Base-by-base conservation (phyloP, 2,329 filamentous ascomycete species). In the Claviceps sp. region DNA sequence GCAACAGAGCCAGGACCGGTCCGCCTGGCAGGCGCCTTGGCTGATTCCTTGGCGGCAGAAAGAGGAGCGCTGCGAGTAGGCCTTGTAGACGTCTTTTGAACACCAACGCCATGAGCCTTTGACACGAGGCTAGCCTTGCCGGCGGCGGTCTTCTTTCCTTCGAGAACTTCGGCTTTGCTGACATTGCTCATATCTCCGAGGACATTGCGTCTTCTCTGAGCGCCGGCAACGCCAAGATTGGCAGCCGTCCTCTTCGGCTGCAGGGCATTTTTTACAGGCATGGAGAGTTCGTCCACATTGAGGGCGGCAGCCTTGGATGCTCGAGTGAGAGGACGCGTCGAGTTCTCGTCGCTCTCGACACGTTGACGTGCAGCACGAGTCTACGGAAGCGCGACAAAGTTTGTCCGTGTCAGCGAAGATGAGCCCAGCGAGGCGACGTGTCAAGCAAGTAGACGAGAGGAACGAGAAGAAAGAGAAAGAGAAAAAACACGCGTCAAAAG, bases 151-250 rank as follows among this genome's bases (percentile, higher is more conserved):
- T 95, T 95, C 76, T 94, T 95, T 59, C 77, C 80, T 52, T 87
- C 85, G 56, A 76, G 72, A 5, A 70, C 75, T 51, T 87, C 86
- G 47, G 78, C 77, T 69, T 96, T 97, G 61, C 82, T 82, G 57
- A 95, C 85, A 72, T 98, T 98, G 79, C 89, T 97, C 60, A 96
- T 86, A 73, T 98, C 93, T 54, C 87, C 89, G 40, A 98, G 78
- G 48, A 88, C 90, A 61, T 85, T 80, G 64, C 93, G 88, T 73
- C 86, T 93, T 64, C 85, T 79, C 53, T 68, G 67, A 47, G 61
- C 64, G 55, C 74, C 75, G 47, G 75, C 68, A 61, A 74, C 68
- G 50, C 73, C 71, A 53, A 67, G 66, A 59, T 70, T 74, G 48
- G 72, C 67, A 30, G 75, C 70, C 16, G 81, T 70, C 68, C 84